A percentile compares a stretch with the other conserved stretches of the same genome.
phyloP scores from a whole-genome alignment of 2,329 filamentous ascomycete genomes.

The Fusarium virguliforme region DNA sequence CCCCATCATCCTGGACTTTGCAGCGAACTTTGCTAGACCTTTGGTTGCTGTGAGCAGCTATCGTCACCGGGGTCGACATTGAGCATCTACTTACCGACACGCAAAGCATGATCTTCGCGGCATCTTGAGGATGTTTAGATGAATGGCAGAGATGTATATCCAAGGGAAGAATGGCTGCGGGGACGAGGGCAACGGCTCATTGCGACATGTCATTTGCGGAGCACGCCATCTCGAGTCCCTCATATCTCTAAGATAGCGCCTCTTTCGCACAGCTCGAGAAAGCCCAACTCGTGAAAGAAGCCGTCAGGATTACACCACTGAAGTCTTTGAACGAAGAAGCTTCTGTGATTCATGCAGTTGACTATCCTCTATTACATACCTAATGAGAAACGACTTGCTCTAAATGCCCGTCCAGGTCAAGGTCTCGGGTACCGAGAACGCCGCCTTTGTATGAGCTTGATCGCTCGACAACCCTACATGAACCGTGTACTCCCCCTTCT shows the following conservation, averaged over 20 bases:
- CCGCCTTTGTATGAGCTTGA: not conserved
- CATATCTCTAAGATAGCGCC: not conserved
- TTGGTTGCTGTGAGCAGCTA: not conserved
- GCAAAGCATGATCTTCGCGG: not conserved
- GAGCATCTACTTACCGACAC: not conserved
- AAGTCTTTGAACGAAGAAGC: not conserved
- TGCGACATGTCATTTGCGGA: not conserved
- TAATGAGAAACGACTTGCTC: not conserved
- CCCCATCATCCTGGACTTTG: not conserved
- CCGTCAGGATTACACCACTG: not conserved
- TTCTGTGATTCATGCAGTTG: not conserved
- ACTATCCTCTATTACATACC: too few species aligned
- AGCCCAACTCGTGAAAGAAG: too few species aligned
- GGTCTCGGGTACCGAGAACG: not conserved
- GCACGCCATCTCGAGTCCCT: not conserved
- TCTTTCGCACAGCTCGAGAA: too few species aligned
- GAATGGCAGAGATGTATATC: not conserved
- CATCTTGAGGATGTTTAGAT: not conserved
- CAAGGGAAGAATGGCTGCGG: not conserved
- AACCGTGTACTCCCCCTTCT: not conserved
- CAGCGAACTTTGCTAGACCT: not conserved
- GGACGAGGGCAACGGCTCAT: not conserved
- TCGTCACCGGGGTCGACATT: not conserved
- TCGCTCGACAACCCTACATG: not conserved
- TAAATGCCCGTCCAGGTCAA: slow-evolving; percentile 5